phyloP scores from a whole-genome alignment of 345 rosid species.

The Reutealis trisperma region DNA sequence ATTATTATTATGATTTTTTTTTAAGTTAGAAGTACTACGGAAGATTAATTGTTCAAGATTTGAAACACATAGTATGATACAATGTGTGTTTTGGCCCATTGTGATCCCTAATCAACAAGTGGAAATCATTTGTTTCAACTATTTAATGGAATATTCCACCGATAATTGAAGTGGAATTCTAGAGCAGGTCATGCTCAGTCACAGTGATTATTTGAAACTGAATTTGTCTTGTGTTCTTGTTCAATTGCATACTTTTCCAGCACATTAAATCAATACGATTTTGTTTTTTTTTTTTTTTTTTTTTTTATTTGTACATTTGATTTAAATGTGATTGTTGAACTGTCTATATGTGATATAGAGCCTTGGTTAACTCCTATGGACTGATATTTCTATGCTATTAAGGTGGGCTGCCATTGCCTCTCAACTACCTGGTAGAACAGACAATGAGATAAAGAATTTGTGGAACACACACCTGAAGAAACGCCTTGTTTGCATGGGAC shows the following conservation, averaged over 20 bases:
- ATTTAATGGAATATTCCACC: background rate
- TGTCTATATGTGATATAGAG: background rate
- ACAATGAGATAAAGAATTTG: constrained; percentile 92
- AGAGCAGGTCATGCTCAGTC: background rate
- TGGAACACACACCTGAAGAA: constrained; percentile 99
- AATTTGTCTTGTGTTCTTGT: background rate
- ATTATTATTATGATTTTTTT: no score
- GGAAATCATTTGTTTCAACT: no score
- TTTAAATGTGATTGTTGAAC: background rate
- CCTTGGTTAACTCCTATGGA: no score
- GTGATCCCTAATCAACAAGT: no score
- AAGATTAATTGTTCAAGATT: no score
- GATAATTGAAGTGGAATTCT: background rate
- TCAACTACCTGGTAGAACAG: constrained; percentile 94
- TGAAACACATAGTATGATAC: no score
- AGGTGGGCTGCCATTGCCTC: constrained; percentile 99
- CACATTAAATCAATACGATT: no score
- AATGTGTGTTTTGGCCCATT: no score
- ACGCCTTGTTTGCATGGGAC: constrained; percentile 75
- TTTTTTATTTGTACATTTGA: no score
- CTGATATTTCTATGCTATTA: background rate
- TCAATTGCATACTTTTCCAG: background rate
- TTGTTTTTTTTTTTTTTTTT: no score
- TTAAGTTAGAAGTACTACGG: background rate
- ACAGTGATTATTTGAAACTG: background rate